phyloP scores from a whole-genome alignment of 1,139 yeast genomes.

The Taphrina betulina region DNA sequence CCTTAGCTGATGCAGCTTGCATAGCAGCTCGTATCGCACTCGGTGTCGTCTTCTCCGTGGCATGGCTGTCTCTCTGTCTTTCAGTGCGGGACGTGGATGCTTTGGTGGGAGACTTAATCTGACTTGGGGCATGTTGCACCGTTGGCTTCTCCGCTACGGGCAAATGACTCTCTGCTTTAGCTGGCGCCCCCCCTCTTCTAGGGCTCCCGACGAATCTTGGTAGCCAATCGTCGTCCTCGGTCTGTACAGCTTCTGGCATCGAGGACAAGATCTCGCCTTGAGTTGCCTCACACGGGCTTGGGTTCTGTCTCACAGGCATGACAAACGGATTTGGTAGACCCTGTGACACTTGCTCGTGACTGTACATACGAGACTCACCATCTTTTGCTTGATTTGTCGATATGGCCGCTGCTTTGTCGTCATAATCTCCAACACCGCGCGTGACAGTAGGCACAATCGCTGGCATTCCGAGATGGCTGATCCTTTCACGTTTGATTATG shows the following conservation, averaged over 20 bases:
- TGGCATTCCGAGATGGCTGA: background rate
- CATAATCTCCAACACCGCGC: too few relatives aligned
- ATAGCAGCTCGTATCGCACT: conserved; percentile 25
- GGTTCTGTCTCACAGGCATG: too few relatives aligned
- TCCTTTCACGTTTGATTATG: background rate
- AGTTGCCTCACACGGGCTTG: too few relatives aligned
- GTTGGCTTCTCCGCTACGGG: too few relatives aligned
- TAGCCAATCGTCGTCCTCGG: conserved; percentile 19
- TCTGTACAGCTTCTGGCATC: background rate
- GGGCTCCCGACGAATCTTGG: too few relatives aligned
- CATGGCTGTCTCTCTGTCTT: too few relatives aligned
- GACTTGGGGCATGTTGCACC: too few relatives aligned
- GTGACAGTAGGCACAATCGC: background rate
- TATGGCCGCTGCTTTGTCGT: background rate
- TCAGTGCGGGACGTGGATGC: too few relatives aligned
- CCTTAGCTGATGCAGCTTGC: conserved; percentile 31
- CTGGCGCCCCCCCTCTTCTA: too few relatives aligned
- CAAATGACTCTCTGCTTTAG: too few relatives aligned
- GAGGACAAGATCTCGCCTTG: background rate
- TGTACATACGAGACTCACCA: too few relatives aligned
- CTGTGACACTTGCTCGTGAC: background rate
- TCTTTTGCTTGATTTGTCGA: background rate
- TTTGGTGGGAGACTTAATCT: too few relatives aligned
- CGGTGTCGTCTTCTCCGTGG: conserved; percentile 2
- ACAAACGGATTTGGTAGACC: background rate